Conservation (phyloP, 345 rosid species). For the Eucalyptus globulus region DNA sequence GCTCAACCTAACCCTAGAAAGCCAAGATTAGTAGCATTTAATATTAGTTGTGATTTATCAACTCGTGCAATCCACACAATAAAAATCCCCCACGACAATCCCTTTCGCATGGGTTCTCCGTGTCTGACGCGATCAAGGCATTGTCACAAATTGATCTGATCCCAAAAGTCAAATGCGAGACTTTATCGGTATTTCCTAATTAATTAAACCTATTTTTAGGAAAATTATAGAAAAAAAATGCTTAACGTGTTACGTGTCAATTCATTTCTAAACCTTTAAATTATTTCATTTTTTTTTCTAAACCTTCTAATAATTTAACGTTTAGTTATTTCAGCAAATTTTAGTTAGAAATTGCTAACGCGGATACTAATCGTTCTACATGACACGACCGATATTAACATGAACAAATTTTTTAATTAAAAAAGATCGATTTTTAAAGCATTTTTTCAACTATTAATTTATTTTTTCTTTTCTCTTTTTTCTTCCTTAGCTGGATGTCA, state of each 20-base stretch:
- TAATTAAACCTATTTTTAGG: background rate
- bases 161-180: background rate
- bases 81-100: background rate
- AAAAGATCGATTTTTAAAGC: background rate
- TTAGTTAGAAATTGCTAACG: background rate
- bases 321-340: background rate
- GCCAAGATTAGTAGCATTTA: background rate
- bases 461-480: background rate
- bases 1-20: background rate
- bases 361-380: rapidly evolving
- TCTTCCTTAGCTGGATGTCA: background rate
- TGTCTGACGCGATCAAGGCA: background rate
- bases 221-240: background rate
- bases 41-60: background rate
- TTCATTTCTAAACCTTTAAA: background rate
- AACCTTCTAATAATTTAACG: background rate
- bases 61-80: background rate
- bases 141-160: background rate
- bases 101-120: background rate
- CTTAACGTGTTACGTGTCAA: background rate
- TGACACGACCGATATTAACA: too few relatives aligned
- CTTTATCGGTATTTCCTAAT: background rate
- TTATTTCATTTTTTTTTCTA: background rate
- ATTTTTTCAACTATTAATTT: background rate
- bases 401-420: background rate